phyloP scores from a whole-genome alignment of 257 asterid species.

The Jaltomata sinuosa region DNA sequence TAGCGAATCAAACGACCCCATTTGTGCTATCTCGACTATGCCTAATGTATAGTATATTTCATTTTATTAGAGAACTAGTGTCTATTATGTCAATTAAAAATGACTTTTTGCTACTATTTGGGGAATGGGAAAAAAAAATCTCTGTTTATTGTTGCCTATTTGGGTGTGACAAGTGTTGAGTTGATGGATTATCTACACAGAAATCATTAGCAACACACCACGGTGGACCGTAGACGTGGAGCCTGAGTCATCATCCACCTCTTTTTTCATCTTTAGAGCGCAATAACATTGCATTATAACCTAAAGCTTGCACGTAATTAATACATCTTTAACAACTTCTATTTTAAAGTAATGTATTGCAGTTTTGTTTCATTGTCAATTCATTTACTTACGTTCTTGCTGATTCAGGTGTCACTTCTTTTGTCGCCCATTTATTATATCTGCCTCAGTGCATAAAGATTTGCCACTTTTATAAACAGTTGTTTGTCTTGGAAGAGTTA shows the following conservation, averaged over 20 bases:
- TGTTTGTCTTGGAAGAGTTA: background rate
- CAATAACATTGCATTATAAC: background rate
- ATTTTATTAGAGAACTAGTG: background rate
- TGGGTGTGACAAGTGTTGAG: background rate
- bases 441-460: background rate
- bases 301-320: background rate
- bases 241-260: conserved; percentile 34
- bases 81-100: background rate
- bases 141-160: background rate
- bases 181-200: conserved; percentile 23
- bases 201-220: background rate
- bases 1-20: no score
- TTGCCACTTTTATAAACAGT: background rate
- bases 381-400: background rate
- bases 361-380: background rate
- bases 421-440: background rate
- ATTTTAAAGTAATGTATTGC: background rate
- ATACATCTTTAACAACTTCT: background rate
- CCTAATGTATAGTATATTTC: background rate
- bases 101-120: background rate
- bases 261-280: background rate
- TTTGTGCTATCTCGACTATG: no score
- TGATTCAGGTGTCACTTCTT: background rate
- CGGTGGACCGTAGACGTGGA: conserved; percentile 3
- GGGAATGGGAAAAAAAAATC: background rate